Conservation (phyloP, 306 rosid genomes). For the Arachis hypogaea region DNA sequence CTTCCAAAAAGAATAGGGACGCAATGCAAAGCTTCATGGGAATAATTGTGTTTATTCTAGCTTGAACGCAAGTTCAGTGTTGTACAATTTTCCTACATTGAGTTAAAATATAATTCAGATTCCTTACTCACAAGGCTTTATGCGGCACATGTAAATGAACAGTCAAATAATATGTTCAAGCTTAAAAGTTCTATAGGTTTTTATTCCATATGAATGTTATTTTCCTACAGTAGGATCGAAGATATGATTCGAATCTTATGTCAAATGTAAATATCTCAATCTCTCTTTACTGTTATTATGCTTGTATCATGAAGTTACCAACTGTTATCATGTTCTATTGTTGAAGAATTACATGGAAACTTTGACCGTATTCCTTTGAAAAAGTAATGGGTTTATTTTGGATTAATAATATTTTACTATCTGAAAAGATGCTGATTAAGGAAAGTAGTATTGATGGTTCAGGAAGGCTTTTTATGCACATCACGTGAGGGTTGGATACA, state of each 20-base stretch:
- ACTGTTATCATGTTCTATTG: too few relatives aligned
- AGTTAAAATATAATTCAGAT: slow-evolving; percentile 22
- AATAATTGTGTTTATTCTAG: slow-evolving; percentile 35
- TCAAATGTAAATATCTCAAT: slow-evolving; percentile 23
- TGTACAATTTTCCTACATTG: slow-evolving; percentile 42
- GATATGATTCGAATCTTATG: not conserved
- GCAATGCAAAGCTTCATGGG: slow-evolving; percentile 34
- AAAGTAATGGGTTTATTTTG: not conserved
- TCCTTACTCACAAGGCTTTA: not conserved
- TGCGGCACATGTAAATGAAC: slow-evolving; percentile 43
- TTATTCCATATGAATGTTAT: slow-evolving; percentile 11
- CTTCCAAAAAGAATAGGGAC: slow-evolving; percentile 84
- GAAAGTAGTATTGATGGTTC: too few relatives aligned
- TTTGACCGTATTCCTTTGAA: not conserved
- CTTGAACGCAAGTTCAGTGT: slow-evolving; percentile 67
- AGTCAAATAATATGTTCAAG: slow-evolving; percentile 33
- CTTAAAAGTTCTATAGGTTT: slow-evolving; percentile 34
- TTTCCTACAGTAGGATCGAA: not conserved
- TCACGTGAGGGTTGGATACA: too few relatives aligned
- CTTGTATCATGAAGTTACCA: not conserved
- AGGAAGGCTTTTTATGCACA: too few relatives aligned
- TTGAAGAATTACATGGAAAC: too few relatives aligned
- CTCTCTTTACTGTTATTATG: not conserved
- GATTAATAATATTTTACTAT: not conserved
- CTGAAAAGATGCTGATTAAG: not conserved